These are phyloP conservation scores for Hymenoscyphus salicellus DNA, from an alignment of 2,329 filamentous ascomycete species.

Conservation along the genomic window DNA sequence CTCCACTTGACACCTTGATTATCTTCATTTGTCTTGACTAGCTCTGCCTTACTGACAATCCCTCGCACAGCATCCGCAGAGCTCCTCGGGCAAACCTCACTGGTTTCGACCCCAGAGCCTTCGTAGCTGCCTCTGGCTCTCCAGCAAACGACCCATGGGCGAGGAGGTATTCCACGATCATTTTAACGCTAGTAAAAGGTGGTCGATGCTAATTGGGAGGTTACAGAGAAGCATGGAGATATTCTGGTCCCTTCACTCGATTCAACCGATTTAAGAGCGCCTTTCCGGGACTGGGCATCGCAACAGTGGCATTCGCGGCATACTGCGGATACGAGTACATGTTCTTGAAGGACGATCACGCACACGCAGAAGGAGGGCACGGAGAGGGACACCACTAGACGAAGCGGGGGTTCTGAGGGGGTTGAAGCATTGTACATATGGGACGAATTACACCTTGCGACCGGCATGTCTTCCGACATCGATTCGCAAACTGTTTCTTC, in stretches of 20 bases:
- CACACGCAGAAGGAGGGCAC: slow-evolving; percentile 47
- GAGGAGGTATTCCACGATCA: slow-evolving; percentile 46
- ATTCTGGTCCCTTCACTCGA: slow-evolving; percentile 81
- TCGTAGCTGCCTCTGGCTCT: slow-evolving; percentile 67
- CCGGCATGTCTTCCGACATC: neutral
- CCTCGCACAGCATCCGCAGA: slow-evolving; percentile 35
- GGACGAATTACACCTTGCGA: slow-evolving; percentile 19
- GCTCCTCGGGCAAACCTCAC: slow-evolving; percentile 67
- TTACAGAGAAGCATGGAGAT: slow-evolving; percentile 93
- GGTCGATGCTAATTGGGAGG: slow-evolving; percentile 44
- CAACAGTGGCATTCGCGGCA: slow-evolving; percentile 81
- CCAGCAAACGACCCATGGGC: slow-evolving; percentile 65
- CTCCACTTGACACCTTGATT: neutral
- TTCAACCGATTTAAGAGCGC: slow-evolving; percentile 83
- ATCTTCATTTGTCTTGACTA: neutral
- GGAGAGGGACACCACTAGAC: slow-evolving; percentile 57
- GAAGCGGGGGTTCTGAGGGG: slow-evolving; percentile 14
- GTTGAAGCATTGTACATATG: slow-evolving; percentile 40
- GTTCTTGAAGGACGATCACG: slow-evolving; percentile 72
- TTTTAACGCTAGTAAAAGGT: neutral
- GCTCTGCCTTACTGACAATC: slow-evolving; percentile 18
- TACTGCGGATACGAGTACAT: slow-evolving; percentile 90
- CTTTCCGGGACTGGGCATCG: slow-evolving; percentile 90
- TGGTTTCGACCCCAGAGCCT: slow-evolving; percentile 84
- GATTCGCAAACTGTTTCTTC: neutral